These are phyloP conservation scores for Saccharomycopsis fodiens DNA, from an alignment of 805 yeast species.

Conservation along the genomic window DNA sequence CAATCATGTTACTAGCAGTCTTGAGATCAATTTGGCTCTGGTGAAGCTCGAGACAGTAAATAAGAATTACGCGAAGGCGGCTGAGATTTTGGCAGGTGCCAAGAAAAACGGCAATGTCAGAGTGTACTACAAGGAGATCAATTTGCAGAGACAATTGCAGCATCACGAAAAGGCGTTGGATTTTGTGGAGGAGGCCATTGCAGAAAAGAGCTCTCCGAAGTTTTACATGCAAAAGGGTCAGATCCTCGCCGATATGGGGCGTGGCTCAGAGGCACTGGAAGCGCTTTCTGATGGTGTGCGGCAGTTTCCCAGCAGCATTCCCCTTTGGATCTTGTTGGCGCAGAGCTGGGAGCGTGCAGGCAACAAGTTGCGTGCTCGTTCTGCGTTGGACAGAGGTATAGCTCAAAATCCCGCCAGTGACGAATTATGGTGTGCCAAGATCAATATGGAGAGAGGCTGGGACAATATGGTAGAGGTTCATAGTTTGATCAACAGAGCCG, in stretches of 20 bases:
- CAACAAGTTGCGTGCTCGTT: conserved; percentile 53
- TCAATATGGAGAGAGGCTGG: conserved; percentile 47
- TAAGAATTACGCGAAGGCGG: conserved; percentile 31
- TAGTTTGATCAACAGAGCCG: conserved; percentile 47
- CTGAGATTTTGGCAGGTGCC: conserved; percentile 34
- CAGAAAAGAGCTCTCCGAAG: conserved; percentile 39
- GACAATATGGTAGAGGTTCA: conserved; percentile 46
- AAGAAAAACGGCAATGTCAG: conserved; percentile 35
- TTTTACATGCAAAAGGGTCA: conserved; percentile 61
- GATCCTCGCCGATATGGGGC: conserved; percentile 30
- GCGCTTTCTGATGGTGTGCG: conserved; percentile 42
- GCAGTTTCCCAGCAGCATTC: conserved; percentile 34
- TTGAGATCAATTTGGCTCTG: conserved; percentile 65
- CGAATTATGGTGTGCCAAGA: conserved; percentile 43
- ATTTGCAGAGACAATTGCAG: conserved; percentile 37
- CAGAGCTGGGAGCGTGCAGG: conserved; percentile 32
- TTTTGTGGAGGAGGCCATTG: conserved; percentile 40
- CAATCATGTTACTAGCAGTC: conserved; percentile 35
- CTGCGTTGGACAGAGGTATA: conserved; percentile 62
- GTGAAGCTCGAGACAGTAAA: conserved; percentile 51
- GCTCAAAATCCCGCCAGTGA: conserved; percentile 42
- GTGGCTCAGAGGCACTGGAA: conserved; percentile 38
- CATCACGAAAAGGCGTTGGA: conserved; percentile 32
- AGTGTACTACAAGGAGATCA: conserved; percentile 56
- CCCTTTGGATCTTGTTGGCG: conserved; percentile 51